phyloP scores from a whole-genome alignment of 1,284 basidiomycete genomes.

The Cutaneotrichosporon dermatis region DNA sequence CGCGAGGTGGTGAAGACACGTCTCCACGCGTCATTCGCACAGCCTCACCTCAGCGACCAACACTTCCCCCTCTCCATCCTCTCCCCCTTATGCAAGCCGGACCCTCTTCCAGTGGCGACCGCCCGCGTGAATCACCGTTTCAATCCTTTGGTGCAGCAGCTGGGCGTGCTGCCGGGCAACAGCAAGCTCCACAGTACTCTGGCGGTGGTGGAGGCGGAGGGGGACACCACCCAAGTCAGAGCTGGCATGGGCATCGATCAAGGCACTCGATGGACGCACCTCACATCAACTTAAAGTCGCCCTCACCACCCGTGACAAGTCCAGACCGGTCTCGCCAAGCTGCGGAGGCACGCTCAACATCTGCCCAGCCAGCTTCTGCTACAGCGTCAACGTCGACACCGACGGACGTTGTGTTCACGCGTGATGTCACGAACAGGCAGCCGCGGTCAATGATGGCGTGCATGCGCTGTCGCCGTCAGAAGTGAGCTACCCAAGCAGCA shows the following conservation, averaged over 20 bases:
- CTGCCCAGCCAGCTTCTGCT: constrained; percentile 5
- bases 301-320: constrained; percentile 13
- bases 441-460: constrained; percentile 49
- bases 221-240: neutral
- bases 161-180: neutral
- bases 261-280: constrained; percentile 19
- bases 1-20: constrained; percentile 2
- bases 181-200: neutral
- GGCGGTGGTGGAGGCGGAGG: constrained; percentile 8
- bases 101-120: neutral
- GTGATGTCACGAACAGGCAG: constrained; percentile 35
- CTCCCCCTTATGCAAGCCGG: constrained; percentile 7
- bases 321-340: neutral
- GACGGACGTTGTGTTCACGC: constrained; percentile 26
- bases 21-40: constrained; percentile 18
- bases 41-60: constrained; percentile 13
- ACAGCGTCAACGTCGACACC: constrained; percentile 1
- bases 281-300: constrained; percentile 13
- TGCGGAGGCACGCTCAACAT: constrained; percentile 1
- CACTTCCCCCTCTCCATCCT: constrained; percentile 16
- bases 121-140: neutral
- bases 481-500: constrained; percentile 22
- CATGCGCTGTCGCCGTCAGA: constrained; percentile 38
- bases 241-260: constrained; percentile 15
- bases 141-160: constrained; percentile 1